A percentile compares a stretch with the other conserved stretches of the same genome.
These are phyloP conservation scores for Pseudocercospora crystallina DNA, from an alignment of 2,329 filamentous ascomycete species.

Conservation along the genomic window DNA sequence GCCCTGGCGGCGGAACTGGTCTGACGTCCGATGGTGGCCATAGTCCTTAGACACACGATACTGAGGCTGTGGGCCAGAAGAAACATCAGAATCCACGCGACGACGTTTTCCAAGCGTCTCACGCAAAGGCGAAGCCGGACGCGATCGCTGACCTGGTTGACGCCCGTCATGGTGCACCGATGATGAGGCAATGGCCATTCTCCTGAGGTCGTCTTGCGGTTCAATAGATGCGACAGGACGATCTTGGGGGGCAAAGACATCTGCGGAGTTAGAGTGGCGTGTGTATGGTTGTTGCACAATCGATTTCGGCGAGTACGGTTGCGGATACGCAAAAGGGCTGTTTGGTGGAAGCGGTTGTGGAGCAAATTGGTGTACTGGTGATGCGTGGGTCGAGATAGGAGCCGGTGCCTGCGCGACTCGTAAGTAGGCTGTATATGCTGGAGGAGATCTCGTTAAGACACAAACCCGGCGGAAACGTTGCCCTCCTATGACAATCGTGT, in stretches of 20 bases:
- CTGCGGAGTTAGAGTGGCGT: constrained; percentile 4
- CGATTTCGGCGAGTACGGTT: not conserved
- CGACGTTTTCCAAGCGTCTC: constrained; percentile 12
- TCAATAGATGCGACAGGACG: constrained; percentile 27
- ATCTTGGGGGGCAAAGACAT: constrained; percentile 13
- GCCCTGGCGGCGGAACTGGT: too few relatives aligned
- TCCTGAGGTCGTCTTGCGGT: constrained; percentile 19
- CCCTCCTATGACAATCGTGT: constrained; percentile 16
- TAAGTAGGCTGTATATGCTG: not conserved
- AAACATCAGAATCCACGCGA: constrained; percentile 3
- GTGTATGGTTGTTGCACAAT: not conserved
- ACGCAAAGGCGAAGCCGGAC: constrained; percentile 12
- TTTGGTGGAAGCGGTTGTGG: constrained; percentile 4
- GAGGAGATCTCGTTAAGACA: not conserved
- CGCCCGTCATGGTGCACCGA: not conserved
- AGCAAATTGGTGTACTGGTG: constrained; percentile 8
- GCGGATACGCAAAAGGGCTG: constrained; percentile 1
- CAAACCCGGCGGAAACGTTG: constrained; percentile 14
- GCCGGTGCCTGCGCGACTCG: constrained; percentile 5
- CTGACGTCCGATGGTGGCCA: too few relatives aligned
- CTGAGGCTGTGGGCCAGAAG: too few relatives aligned
- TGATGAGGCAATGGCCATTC: constrained; percentile 17
- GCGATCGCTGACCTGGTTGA: constrained; percentile 8
- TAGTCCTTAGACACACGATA: too few relatives aligned
- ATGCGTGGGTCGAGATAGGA: not conserved